Conservation (phyloP, 768 basidiomycete species). For the Cantharellus anzutake region DNA sequence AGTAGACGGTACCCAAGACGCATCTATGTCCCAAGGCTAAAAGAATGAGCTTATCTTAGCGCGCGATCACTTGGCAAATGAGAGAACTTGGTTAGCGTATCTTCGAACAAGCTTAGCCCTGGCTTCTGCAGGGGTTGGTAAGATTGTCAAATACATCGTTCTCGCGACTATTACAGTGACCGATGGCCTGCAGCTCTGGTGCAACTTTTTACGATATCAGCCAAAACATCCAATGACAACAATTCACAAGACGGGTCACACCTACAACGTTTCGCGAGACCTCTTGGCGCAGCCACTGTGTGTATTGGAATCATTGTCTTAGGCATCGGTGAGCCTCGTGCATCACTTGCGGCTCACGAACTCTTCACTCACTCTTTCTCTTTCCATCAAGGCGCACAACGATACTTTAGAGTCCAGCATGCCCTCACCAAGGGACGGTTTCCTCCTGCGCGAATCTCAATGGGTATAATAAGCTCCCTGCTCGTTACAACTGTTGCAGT, state of each 20-base stretch:
- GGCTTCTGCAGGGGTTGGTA: slow-evolving; percentile 40
- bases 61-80: slow-evolving; percentile 43
- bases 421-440: slow-evolving; percentile 32
- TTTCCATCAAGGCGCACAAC: slow-evolving; percentile 22
- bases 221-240: slow-evolving; percentile 9
- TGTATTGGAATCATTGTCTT: slow-evolving; percentile 29
- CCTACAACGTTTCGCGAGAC: slow-evolving; percentile 23
- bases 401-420: slow-evolving; percentile 36
- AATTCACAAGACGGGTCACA: neutral
- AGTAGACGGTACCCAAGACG: neutral
- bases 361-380: neutral
- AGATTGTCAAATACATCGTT: slow-evolving; percentile 10
- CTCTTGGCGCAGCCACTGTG: slow-evolving; percentile 33
- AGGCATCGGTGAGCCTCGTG: slow-evolving; percentile 23
- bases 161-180: neutral
- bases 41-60: slow-evolving; percentile 16
- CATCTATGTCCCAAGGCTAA: neutral
- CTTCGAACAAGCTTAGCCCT: slow-evolving; percentile 43
- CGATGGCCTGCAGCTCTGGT: slow-evolving; percentile 25
- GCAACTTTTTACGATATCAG: slow-evolving; percentile 29
- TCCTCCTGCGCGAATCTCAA: slow-evolving; percentile 31
- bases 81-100: slow-evolving; percentile 45
- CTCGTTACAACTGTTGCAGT: slow-evolving; percentile 24
- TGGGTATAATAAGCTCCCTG: slow-evolving; percentile 23
- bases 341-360: neutral